These are phyloP conservation scores for Mucor irregularis DNA, from an alignment of 371 early-diverging fungal genomes.

Conservation along the genomic window DNA sequence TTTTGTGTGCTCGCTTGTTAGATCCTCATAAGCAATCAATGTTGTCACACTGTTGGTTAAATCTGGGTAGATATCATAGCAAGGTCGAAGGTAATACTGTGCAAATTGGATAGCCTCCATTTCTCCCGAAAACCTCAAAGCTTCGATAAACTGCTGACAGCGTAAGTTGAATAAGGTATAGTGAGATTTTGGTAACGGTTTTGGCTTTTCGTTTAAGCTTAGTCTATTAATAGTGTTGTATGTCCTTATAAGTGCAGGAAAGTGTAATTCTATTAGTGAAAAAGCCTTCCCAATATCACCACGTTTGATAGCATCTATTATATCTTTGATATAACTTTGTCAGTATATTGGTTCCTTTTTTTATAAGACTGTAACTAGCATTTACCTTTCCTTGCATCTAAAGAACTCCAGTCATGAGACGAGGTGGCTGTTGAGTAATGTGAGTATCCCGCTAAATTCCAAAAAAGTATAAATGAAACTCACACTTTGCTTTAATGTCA, in stretches of 20 bases:
- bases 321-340: neutral
- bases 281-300: constrained; percentile 21
- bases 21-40: constrained; percentile 17
- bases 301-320: constrained; percentile 8
- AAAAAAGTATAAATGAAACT: too few relatives aligned
- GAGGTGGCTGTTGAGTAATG: too few relatives aligned
- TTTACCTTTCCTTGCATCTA: constrained; percentile 14
- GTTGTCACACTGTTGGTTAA: constrained; percentile 7
- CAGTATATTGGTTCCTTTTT: neutral
- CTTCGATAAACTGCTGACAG: constrained; percentile 28
- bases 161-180: constrained; percentile 16
- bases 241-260: constrained; percentile 5
- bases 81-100: constrained; percentile 12
- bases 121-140: constrained; percentile 5
- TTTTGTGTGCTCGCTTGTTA: constrained; percentile 1
- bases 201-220: neutral
- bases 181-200: neutral
- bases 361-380: neutral
- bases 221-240: constrained; percentile 7
- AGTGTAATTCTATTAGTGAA: constrained; percentile 8
- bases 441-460: too few relatives aligned
- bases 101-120: constrained; percentile 26
- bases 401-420: too few relatives aligned
- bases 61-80: constrained; percentile 8
- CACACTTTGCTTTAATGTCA: neutral